phyloP scores from a whole-genome alignment of 179 eudicot genomes.

The Silene coronaria region DNA sequence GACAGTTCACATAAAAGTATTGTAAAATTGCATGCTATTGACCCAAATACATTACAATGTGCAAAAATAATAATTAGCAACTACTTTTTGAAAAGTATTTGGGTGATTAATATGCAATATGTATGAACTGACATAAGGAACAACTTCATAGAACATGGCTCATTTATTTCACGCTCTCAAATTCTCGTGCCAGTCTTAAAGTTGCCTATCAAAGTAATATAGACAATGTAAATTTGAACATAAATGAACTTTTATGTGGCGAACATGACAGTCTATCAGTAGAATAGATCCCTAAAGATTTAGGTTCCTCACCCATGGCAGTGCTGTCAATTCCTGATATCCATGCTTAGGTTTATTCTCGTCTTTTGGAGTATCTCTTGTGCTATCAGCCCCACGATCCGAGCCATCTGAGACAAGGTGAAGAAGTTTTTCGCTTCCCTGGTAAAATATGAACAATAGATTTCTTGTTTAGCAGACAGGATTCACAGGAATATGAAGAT shows the following conservation, averaged over 20 bases:
- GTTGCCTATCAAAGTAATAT: background rate
- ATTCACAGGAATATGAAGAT: background rate
- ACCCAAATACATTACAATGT: too few relatives aligned
- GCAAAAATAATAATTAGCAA: too few relatives aligned
- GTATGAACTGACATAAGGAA: background rate
- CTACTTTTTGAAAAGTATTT: too few relatives aligned
- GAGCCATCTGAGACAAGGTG: constrained; percentile 63
- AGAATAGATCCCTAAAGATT: background rate
- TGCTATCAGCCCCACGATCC: constrained; percentile 13
- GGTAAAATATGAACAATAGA: constrained; percentile 20
- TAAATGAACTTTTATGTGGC: constrained; percentile 2
- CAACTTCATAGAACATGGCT: background rate
- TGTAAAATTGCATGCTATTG: background rate
- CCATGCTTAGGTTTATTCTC: constrained; percentile 22
- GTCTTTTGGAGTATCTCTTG: constrained; percentile 24
- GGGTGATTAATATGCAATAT: background rate
- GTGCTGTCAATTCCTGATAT: constrained; percentile 21
- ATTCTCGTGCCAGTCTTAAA: background rate
- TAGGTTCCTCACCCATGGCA: constrained; percentile 47
- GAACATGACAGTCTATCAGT: background rate
- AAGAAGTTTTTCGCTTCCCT: constrained; percentile 94
- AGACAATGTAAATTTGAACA: background rate
- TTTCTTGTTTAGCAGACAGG: background rate
- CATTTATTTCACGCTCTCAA: background rate
- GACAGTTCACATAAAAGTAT: too few relatives aligned